Conservation (phyloP, 176 grass and related monocot species). For the Carex parvula region DNA sequence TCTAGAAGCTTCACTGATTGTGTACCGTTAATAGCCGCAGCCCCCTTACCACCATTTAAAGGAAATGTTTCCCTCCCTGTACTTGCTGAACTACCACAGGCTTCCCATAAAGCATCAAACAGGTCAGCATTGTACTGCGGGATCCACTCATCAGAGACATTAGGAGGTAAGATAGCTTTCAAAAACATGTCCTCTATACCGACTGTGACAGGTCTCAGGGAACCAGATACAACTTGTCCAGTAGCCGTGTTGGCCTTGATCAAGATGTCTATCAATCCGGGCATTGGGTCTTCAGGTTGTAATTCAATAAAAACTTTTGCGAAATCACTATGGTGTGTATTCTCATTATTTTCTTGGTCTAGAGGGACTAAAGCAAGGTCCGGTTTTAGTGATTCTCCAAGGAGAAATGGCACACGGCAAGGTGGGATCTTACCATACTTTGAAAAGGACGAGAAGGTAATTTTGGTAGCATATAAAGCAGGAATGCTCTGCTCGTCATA, state of each 20-base stretch:
- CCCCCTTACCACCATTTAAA: constrained; percentile 68
- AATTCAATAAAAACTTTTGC: constrained; percentile 65
- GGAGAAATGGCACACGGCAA: constrained; percentile 75
- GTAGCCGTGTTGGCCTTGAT: constrained; percentile 71
- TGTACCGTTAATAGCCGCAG: constrained; percentile 63
- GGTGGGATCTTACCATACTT: constrained; percentile 70
- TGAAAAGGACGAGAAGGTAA: constrained; percentile 61
- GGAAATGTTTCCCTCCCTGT: constrained; percentile 73
- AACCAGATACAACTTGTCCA: constrained; percentile 64
- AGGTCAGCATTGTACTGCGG: constrained; percentile 53
- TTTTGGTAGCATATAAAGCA: constrained; percentile 69
- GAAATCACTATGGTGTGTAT: constrained; percentile 26
- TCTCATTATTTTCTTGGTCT: constrained; percentile 34
- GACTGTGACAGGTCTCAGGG: constrained; percentile 58
- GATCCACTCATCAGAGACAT: constrained; percentile 35
- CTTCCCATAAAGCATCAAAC: constrained; percentile 87
- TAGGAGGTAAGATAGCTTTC: constrained; percentile 45
- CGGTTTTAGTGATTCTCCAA: constrained; percentile 56
- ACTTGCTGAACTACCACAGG: constrained; percentile 62
- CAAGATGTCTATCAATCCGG: constrained; percentile 67
- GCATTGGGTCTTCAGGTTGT: constrained; percentile 74
- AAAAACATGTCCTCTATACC: constrained; percentile 97
- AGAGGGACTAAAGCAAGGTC: constrained; percentile 53
- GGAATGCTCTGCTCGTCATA: constrained; percentile 52
- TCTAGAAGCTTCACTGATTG: constrained; percentile 90